A percentile compares a stretch with the other conserved stretches of the same genome.
Evolutionary conservation across 805 yeast species (phyloP).

Genomic region (Lachancea meyersii): DNA sequence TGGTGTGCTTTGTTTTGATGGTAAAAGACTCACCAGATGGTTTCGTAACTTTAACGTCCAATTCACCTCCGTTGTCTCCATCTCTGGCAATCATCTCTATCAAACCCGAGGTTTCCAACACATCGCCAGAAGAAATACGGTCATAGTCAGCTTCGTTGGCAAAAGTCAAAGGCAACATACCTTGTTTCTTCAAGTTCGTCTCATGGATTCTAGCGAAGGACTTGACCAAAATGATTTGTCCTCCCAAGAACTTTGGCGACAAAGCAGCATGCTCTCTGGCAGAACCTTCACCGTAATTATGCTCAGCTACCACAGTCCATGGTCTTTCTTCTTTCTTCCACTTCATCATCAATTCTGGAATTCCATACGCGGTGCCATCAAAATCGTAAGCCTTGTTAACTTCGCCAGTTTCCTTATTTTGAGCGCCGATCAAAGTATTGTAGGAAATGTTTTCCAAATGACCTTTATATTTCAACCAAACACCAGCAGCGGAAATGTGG

Average conservation of each 20-base stretch:
- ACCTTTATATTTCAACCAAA: slow-evolving; percentile 97
- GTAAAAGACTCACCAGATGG: slow-evolving; percentile 62
- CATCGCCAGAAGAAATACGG: slow-evolving; percentile 67
- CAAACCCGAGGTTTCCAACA: slow-evolving; percentile 66
- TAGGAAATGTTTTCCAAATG: slow-evolving; percentile 92
- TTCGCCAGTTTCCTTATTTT: slow-evolving; percentile 93
- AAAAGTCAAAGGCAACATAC: slow-evolving; percentile 91
- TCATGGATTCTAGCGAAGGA: slow-evolving; percentile 98
- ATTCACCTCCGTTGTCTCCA: slow-evolving; percentile 82
- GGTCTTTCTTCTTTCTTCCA: slow-evolving; percentile 84
- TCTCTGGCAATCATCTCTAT: slow-evolving; percentile 68
- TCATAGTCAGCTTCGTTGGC: slow-evolving; percentile 89
- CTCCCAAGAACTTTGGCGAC: slow-evolving; percentile 92
- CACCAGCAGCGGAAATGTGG: slow-evolving; percentile 98
- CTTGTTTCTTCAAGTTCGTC: slow-evolving; percentile 87
- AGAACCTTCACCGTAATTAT: slow-evolving; percentile 98
- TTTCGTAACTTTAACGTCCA: slow-evolving; percentile 69
- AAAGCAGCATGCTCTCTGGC: slow-evolving; percentile 99
- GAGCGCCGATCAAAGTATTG: slow-evolving; percentile 95
- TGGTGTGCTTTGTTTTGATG: slow-evolving; percentile 82
- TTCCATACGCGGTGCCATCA: slow-evolving; percentile 68
- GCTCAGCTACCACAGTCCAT: slow-evolving; percentile 96
- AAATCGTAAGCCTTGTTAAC: slow-evolving; percentile 86
- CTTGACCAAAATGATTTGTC: slow-evolving; percentile 79
- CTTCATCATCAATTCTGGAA: slow-evolving; percentile 94